Conservation (phyloP, 2,329 filamentous ascomycete species). For the Chalaropsis thielavioides region DNA sequence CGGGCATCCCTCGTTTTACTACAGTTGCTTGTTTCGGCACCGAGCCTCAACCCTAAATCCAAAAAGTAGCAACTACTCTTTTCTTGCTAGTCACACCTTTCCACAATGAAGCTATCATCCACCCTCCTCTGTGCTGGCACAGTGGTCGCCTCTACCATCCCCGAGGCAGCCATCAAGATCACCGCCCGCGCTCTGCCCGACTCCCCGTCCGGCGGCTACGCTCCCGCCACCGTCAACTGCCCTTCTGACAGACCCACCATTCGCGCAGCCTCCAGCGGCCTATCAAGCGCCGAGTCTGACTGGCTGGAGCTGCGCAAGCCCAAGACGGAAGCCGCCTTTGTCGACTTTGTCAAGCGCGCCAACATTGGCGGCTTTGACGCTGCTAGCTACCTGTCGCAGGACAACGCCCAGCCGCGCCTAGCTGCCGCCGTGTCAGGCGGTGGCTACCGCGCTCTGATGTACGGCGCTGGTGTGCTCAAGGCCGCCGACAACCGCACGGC, state of each 20-base stretch:
- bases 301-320: slow-evolving; percentile 62
- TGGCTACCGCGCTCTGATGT: slow-evolving; percentile 75
- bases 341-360: slow-evolving; percentile 53
- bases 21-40: background rate
- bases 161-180: background rate
- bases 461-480: slow-evolving; percentile 63
- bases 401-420: slow-evolving; percentile 38
- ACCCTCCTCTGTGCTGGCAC: slow-evolving; percentile 13
- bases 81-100: background rate
- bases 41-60: background rate
- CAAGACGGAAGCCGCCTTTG: slow-evolving; percentile 62
- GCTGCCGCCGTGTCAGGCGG: slow-evolving; percentile 69
- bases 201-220: slow-evolving; percentile 47
- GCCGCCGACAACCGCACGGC: slow-evolving; percentile 64
- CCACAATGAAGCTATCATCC: slow-evolving; percentile 13
- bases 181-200: slow-evolving; percentile 26
- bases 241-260: slow-evolving; percentile 55
- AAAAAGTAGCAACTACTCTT: background rate
- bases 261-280: slow-evolving; percentile 38
- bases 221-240: slow-evolving; percentile 53
- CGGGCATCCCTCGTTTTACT: background rate
- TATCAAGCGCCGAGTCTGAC: slow-evolving; percentile 55
- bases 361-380: slow-evolving; percentile 68
- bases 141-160: slow-evolving; percentile 9
- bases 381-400: slow-evolving; percentile 49